Evolutionary conservation across 179 eudicot genomes (phyloP).

Genomic region (Silene noctiflora): DNA sequence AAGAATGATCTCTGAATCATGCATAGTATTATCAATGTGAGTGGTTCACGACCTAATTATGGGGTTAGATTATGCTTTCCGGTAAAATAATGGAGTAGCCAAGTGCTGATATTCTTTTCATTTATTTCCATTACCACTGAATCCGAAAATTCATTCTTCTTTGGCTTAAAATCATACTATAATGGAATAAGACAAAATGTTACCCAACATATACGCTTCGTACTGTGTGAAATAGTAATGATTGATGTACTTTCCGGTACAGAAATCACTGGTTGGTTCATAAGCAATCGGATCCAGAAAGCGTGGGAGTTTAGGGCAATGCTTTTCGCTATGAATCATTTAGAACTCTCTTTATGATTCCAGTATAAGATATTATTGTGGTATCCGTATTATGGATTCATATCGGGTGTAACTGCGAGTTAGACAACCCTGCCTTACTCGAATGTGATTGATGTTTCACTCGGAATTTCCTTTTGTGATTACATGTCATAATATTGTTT

Average conservation of each 20-base stretch:
- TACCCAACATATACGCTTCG: background rate
- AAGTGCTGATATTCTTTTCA: background rate
- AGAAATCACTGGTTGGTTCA: no score
- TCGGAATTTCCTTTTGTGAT: background rate
- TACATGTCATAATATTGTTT: conserved; percentile 4
- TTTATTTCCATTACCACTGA: background rate
- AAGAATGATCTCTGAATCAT: background rate
- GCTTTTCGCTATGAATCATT: no score
- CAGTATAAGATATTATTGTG: background rate
- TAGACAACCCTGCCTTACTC: background rate
- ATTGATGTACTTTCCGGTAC: background rate
- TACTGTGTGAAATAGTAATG: background rate
- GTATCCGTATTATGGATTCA: background rate
- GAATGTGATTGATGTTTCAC: background rate
- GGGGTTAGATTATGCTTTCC: background rate
- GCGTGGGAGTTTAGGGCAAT: no score
- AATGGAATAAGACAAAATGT: background rate
- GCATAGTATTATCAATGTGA: background rate
- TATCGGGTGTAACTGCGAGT: background rate
- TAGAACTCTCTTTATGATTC: background rate
- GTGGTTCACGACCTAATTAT: background rate
- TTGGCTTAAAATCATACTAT: background rate
- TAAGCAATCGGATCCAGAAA: no score
- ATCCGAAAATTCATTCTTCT: background rate
- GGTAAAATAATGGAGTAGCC: background rate